phyloP scores from a whole-genome alignment of 176 grass and related monocot species.

The Zea luxurians region DNA sequence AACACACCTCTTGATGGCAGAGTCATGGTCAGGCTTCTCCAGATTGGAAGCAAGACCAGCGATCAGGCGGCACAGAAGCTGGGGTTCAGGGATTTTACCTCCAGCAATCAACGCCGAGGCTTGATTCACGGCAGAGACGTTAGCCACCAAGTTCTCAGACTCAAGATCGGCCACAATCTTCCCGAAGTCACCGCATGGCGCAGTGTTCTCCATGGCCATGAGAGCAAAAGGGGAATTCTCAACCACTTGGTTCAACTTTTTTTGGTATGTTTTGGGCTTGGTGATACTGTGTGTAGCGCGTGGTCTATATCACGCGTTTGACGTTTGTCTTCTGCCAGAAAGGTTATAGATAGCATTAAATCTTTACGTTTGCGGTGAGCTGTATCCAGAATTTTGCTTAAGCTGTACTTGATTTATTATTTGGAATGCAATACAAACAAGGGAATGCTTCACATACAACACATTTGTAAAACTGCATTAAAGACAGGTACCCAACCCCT shows the following conservation, averaged over 20 bases:
- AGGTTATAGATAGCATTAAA: not conserved
- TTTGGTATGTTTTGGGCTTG: not conserved
- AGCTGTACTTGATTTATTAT: not conserved
- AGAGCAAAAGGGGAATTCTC: not conserved
- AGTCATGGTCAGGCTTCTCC: not conserved
- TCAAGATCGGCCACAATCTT: not conserved
- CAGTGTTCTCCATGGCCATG: not conserved
- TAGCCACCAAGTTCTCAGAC: not conserved
- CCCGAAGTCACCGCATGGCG: not conserved
- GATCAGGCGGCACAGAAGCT: not conserved
- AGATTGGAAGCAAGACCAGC: constrained; percentile 8
- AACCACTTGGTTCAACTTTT: not conserved
- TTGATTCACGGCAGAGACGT: not conserved
- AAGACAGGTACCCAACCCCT: not conserved
- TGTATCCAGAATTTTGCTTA: not conserved
- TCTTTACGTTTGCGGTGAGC: not conserved
- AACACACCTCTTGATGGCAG: not conserved
- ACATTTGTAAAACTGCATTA: not conserved
- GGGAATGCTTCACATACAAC: not conserved
- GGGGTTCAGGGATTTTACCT: not conserved
- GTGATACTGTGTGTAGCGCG: not conserved
- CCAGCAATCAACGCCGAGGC: not conserved
- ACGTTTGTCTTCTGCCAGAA: not conserved
- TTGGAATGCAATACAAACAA: not conserved
- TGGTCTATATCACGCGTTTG: not conserved